Evolutionary conservation across 768 basidiomycete species (phyloP), one percentile per base, ranked within the genome.

Genomic region (Grammothele lineata): DNA sequence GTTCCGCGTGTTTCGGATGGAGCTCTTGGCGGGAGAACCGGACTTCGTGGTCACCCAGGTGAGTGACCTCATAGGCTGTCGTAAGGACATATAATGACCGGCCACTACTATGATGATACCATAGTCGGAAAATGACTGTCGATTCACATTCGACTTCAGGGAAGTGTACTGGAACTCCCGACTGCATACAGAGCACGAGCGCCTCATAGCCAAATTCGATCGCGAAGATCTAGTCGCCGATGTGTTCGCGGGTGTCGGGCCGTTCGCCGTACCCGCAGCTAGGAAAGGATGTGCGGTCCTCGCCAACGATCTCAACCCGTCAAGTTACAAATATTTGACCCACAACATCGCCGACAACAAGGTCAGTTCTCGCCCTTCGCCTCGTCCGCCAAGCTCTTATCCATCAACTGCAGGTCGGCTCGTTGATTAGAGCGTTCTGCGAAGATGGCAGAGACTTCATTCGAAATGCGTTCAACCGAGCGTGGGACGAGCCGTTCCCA

Each of bases 81-180:
- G 33, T 26, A 30, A 22, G 26, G 10, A 42, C 4, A 33, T 40
- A 40, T 45, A 4, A 14, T 11, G 27, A 3, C 36, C 43, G 22
- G 27, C 7, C 14, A 7, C 14, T 7, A 37, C 12, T 15, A 36
- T 7, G 6, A 33, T 30, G 5, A 21, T 2, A 6, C 14, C 8
- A 8, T 24, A 96, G 93, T 76, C 76, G 53, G 95, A 99, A 71
- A 80, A 85, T 7, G 77, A 81, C 56, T 97, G 93, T 64, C 73
- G 71, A 25, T 98, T 98, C 66, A 84, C 77, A 1, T 98, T 99
- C 58, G 93, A 99, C 64, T 99, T 98, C 61, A 83, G 87, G 5
- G 75, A 83, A 61, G 96, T 98, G 11, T 99, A 99, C 66, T 99
- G 94, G 94, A 99, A 99, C 70, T 95, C 94, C 14, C 83, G 96